phyloP scores from a whole-genome alignment of 148 eudicot species.

The Nepenthes mirabilis region DNA sequence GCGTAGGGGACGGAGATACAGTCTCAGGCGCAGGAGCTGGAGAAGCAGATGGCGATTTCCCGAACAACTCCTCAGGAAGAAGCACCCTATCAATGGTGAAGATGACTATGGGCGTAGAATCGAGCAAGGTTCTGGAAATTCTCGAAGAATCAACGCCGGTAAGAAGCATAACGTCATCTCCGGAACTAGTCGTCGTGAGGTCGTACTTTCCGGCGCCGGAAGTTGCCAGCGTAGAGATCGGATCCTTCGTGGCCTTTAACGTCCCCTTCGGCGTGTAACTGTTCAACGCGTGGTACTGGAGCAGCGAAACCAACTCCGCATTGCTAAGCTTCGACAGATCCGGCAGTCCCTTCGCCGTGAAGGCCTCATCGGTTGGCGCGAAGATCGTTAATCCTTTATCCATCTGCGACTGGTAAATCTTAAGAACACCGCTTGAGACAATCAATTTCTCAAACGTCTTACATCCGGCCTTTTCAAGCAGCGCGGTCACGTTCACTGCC shows the following conservation, averaged over 20 bases:
- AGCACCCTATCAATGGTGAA: constrained; percentile 33
- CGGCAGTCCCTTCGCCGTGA: constrained; percentile 22
- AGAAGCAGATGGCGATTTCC: constrained; percentile 19
- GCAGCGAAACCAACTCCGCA: constrained; percentile 28
- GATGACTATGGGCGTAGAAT: constrained; percentile 28
- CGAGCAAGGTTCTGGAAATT: constrained; percentile 23
- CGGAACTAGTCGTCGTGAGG: constrained; percentile 9
- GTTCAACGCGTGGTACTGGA: constrained; percentile 40
- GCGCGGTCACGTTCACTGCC: constrained; percentile 13
- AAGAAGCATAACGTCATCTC: constrained; percentile 27
- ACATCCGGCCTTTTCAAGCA: constrained; percentile 25
- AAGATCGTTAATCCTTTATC: constrained; percentile 28
- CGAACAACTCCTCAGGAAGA: constrained; percentile 27
- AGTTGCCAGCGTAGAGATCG: constrained; percentile 26
- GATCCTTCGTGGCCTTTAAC: constrained; percentile 19
- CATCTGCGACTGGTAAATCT: constrained; percentile 9
- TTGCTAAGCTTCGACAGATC: constrained; percentile 29
- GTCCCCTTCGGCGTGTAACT: constrained; percentile 28
- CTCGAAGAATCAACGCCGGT: constrained; percentile 35
- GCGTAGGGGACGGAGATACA: constrained; percentile 24
- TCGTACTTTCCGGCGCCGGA: constrained; percentile 27
- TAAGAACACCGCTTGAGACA: constrained; percentile 16
- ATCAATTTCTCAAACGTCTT: constrained; percentile 23
- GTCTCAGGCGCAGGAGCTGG: constrained; percentile 26
- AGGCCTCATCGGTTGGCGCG: constrained; percentile 44